Evolutionary conservation across 2,329 filamentous ascomycete genomes (phyloP).

Genomic region (Sphaerulina vaccinii): DNA sequence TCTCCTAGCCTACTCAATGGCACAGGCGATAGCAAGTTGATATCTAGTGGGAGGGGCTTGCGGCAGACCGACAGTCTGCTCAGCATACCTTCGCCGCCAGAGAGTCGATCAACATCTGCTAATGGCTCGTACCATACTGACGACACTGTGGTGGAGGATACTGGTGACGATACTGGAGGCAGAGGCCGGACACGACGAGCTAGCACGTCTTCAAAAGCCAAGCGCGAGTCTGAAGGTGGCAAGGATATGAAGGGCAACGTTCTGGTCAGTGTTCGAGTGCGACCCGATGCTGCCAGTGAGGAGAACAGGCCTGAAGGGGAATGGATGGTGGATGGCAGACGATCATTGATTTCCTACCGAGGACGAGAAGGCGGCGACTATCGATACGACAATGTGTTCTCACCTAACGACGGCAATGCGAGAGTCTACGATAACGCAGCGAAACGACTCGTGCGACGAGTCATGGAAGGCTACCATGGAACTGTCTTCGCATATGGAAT

Average conservation of each 20-base stretch:
- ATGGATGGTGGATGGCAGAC: conserved; percentile 87
- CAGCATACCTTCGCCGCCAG: conserved; percentile 76
- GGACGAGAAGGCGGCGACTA: conserved; percentile 93
- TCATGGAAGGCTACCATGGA: conserved; percentile 99
- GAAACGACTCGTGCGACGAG: conserved; percentile 87
- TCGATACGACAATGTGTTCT: conserved; percentile 95
- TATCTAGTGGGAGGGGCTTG: conserved; percentile 59
- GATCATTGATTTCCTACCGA: conserved; percentile 75
- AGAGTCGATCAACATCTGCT: conserved; percentile 87
- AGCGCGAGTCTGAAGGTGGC: conserved; percentile 31
- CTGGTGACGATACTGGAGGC: conserved; percentile 53
- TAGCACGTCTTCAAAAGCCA: conserved; percentile 5
- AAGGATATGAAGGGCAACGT: conserved; percentile 91
- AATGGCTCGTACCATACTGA: conserved; percentile 91
- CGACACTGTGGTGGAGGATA: conserved; percentile 83
- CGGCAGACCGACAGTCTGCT: conserved; percentile 73
- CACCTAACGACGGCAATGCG: conserved; percentile 88
- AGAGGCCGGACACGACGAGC: conserved; percentile 47
- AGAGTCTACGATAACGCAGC: conserved; percentile 92
- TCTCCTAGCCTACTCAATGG: conserved; percentile 76
- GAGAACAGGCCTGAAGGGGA: conserved; percentile 68
- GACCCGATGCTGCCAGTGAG: conserved; percentile 72
- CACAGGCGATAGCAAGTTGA: conserved; percentile 72
- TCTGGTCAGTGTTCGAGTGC: conserved; percentile 87
- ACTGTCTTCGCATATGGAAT: conserved; percentile 99